Evolutionary conservation across 257 asterid species (phyloP).

Genomic region (Jasminum sambac): DNA sequence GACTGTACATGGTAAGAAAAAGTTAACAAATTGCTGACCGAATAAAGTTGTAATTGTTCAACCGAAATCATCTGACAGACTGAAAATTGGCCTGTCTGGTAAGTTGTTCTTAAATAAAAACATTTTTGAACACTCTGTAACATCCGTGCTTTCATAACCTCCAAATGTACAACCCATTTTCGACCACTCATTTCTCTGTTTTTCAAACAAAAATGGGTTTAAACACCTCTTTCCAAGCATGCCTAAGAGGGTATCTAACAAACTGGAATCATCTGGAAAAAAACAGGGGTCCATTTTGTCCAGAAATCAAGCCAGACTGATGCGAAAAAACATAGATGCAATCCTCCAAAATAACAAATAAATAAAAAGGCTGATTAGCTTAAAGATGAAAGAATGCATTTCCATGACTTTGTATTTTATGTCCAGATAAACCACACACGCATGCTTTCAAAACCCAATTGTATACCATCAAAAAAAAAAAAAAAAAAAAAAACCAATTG

Average conservation of each 20-base stretch:
- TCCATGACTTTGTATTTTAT: neutral
- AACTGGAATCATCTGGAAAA: neutral
- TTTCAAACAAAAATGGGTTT: no score
- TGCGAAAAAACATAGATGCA: neutral
- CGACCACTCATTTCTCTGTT: no score
- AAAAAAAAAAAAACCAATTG: no score
- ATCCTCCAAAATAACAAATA: neutral
- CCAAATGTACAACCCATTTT: no score
- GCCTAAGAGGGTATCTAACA: neutral
- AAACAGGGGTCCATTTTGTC: neutral
- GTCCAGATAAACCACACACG: neutral
- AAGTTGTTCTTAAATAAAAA: no score
- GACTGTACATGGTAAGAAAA: slow-evolving; percentile 10
- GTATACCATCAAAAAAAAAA: no score
- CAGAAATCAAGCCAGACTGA: neutral
- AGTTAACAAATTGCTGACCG: neutral
- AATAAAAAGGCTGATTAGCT: neutral
- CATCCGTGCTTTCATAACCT: no score
- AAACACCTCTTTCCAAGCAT: no score
- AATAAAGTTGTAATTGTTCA: neutral
- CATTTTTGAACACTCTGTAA: no score
- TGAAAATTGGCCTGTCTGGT: neutral
- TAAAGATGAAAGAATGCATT: neutral
- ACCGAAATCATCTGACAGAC: neutral
- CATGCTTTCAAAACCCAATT: neutral